Evolutionary conservation across 1,284 basidiomycete genomes (phyloP).

Genomic region (Mycosarcoma maydis): DNA sequence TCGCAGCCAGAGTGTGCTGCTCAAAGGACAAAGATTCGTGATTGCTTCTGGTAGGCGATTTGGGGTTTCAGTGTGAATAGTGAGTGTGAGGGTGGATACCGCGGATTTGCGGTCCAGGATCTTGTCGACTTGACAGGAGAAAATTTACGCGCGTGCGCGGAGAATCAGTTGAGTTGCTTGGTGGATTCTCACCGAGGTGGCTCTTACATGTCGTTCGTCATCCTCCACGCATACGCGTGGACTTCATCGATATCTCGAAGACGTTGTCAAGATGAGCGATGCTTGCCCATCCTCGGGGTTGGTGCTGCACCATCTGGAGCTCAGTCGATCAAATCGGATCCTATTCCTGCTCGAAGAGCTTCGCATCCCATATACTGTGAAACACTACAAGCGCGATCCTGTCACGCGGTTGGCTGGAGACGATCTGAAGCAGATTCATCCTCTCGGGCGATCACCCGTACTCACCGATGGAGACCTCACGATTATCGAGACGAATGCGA

Average conservation of each 20-base stretch:
- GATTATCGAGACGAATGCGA: slow-evolving; percentile 37
- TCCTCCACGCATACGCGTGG: too few relatives aligned
- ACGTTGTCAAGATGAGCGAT: slow-evolving; percentile 6
- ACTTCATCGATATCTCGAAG: neutral
- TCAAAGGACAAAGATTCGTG: too few relatives aligned
- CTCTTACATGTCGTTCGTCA: too few relatives aligned
- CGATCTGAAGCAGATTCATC: slow-evolving; percentile 34
- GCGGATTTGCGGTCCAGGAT: too few relatives aligned
- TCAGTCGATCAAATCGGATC: slow-evolving; percentile 32
- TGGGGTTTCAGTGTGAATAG: too few relatives aligned
- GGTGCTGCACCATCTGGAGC: slow-evolving; percentile 41
- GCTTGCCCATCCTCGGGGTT: slow-evolving; percentile 11
- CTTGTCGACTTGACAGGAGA: too few relatives aligned
- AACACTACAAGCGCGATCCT: slow-evolving; percentile 30
- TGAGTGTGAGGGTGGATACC: too few relatives aligned
- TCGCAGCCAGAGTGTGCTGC: too few relatives aligned
- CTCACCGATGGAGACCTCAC: slow-evolving; percentile 27
- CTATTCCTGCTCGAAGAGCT: slow-evolving; percentile 40
- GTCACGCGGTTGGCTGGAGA: slow-evolving; percentile 28
- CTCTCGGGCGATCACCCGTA: slow-evolving; percentile 41
- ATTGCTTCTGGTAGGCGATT: too few relatives aligned
- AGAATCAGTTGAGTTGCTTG: too few relatives aligned
- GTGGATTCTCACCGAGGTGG: too few relatives aligned
- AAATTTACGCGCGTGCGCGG: too few relatives aligned
- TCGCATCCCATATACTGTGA: slow-evolving; percentile 19